phyloP scores from a whole-genome alignment of 345 rosid species.

The Aquilaria malaccensis region DNA sequence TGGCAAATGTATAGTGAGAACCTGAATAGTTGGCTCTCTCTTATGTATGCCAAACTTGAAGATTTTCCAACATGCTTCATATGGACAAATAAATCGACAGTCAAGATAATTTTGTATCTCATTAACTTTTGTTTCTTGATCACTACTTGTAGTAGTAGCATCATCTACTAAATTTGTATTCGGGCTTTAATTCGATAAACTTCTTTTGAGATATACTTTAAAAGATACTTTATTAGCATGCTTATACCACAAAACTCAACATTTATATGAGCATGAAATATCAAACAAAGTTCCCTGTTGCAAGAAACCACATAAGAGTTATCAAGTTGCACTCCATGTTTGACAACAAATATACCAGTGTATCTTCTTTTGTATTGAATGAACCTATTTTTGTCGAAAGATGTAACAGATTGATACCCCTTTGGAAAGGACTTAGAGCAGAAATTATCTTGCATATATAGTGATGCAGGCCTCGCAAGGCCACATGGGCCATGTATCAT shows the following conservation, averaged over 20 bases:
- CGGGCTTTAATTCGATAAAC: not conserved
- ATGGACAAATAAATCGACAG: not conserved
- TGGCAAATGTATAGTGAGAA: not conserved
- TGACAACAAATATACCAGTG: not conserved
- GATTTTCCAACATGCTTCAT: not conserved
- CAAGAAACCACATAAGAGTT: too few relatives aligned
- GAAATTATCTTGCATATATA: not conserved
- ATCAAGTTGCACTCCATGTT: not conserved
- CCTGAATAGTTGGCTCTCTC: not conserved
- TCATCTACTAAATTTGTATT: not conserved
- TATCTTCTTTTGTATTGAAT: not conserved
- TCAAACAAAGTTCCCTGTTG: too few relatives aligned
- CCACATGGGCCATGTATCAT: conserved; percentile 13
- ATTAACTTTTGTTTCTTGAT: too few relatives aligned
- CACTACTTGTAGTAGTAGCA: not conserved
- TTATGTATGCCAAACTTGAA: not conserved
- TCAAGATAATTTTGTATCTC: not conserved
- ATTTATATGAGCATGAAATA: too few relatives aligned
- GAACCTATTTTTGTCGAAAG: not conserved
- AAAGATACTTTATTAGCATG: too few relatives aligned
- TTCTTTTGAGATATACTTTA: conserved; percentile 5
- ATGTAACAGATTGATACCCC: not conserved
- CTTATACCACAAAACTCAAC: too few relatives aligned
- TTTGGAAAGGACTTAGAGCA: not conserved
- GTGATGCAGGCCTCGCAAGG: not conserved